These are phyloP conservation scores for Pythium rishiriense DNA, from an alignment of 352 stramenopile genomes.

Conservation along the genomic window DNA sequence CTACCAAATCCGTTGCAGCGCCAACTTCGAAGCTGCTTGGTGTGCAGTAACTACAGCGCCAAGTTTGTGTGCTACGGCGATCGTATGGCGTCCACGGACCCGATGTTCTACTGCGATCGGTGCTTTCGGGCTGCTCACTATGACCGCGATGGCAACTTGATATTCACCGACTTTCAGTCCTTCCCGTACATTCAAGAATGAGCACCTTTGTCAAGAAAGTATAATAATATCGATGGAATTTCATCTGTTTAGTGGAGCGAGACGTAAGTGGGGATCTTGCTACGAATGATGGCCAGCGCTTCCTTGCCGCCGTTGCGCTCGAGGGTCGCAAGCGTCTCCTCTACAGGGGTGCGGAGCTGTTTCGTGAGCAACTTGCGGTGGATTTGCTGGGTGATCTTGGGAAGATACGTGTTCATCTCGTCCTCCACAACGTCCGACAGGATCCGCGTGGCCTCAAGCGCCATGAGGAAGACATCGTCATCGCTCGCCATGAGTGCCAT, in stretches of 20 bases:
- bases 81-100: slow-evolving; percentile 55
- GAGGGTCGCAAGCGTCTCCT: slow-evolving; percentile 63
- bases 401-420: slow-evolving; percentile 76
- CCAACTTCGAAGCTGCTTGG: slow-evolving; percentile 64
- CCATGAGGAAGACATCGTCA: slow-evolving; percentile 71
- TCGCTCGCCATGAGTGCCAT: slow-evolving; percentile 66
- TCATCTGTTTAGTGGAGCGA: slow-evolving; percentile 42
- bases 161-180: slow-evolving; percentile 72
- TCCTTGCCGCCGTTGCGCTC: slow-evolving; percentile 77
- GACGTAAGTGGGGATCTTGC: slow-evolving; percentile 78
- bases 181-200: slow-evolving; percentile 79
- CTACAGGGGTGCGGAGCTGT: slow-evolving; percentile 47
- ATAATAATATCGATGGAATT: not conserved
- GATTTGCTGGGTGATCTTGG: slow-evolving; percentile 79
- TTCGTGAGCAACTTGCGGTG: slow-evolving; percentile 72
- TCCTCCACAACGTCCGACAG: slow-evolving; percentile 64
- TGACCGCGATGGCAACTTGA: slow-evolving; percentile 43
- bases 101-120: slow-evolving; percentile 79
- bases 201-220: not conserved
- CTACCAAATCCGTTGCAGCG: slow-evolving; percentile 52
- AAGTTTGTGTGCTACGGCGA: slow-evolving; percentile 83
- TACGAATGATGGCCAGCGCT: slow-evolving; percentile 69
- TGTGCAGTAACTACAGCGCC: slow-evolving; percentile 74
- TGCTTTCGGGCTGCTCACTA: slow-evolving; percentile 75
- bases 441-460: slow-evolving; percentile 61